These are phyloP conservation scores for Vararia minispora DNA, from an alignment of 768 basidiomycete species.

Conservation along the genomic window DNA sequence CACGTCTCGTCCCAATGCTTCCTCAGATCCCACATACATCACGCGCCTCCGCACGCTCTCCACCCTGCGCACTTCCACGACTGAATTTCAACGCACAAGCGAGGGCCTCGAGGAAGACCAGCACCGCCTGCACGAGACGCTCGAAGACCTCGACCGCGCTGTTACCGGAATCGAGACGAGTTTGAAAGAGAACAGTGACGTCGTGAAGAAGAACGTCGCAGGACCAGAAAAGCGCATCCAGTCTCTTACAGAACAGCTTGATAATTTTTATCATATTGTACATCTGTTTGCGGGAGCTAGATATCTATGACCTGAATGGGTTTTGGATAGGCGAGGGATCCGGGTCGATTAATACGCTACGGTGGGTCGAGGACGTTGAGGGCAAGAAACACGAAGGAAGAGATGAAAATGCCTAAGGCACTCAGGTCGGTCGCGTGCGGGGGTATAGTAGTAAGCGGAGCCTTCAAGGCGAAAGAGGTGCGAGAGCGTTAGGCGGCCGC, in stretches of 20 bases:
- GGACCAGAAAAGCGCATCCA: conserved; percentile 55
- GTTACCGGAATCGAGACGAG: conserved; percentile 72
- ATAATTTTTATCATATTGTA: conserved; percentile 18
- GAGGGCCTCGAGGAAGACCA: conserved; percentile 64
- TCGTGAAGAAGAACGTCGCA: conserved; percentile 63
- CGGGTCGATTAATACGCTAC: too few relatives aligned
- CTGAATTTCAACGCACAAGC: conserved; percentile 63
- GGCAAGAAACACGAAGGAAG: too few relatives aligned
- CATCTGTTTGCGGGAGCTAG: too few relatives aligned
- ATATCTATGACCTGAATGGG: too few relatives aligned
- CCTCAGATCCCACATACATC: conserved; percentile 85
- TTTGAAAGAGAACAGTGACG: conserved; percentile 56
- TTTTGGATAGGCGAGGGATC: too few relatives aligned
- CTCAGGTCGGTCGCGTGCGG: too few relatives aligned
- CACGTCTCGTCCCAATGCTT: conserved; percentile 58
- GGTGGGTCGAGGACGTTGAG: too few relatives aligned
- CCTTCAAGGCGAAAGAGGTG: conserved; percentile 17
- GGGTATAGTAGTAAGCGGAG: conserved; percentile 16
- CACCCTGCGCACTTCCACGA: conserved; percentile 69
- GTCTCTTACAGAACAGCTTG: conserved; percentile 32
- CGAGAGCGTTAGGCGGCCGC: conserved; percentile 12
- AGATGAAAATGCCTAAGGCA: too few relatives aligned
- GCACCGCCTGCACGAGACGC: conserved; percentile 43
- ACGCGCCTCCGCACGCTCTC: conserved; percentile 81
- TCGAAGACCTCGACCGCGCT: conserved; percentile 59